Evolutionary conservation across 2,329 filamentous ascomycete species (phyloP).

Genomic region (Penicillium sp.): DNA sequence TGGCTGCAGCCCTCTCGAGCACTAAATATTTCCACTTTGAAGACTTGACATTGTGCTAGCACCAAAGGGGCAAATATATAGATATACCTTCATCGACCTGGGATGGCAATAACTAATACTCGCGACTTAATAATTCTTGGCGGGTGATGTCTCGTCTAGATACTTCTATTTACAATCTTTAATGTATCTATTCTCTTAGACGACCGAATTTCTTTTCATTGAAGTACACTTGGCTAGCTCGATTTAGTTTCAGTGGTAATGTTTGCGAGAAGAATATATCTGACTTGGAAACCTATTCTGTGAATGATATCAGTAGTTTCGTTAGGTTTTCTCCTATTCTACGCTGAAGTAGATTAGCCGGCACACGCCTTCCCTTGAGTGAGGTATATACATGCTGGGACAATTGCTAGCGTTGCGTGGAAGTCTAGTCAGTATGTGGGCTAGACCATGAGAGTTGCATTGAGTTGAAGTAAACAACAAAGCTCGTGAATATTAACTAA

Average conservation of each 20-base stretch:
- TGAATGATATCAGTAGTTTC: background rate
- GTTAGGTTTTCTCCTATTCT: no score
- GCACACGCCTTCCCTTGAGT: no score
- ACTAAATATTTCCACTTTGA: constrained; percentile 3
- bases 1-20: constrained; percentile 24
- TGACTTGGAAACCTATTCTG: background rate
- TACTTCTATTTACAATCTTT: constrained; percentile 11
- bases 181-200: constrained; percentile 8
- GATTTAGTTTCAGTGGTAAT: background rate
- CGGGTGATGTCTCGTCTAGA: background rate
- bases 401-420: no score
- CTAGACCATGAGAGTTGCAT: background rate
- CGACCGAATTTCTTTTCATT: background rate
- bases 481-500: background rate
- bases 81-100: background rate
- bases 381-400: no score
- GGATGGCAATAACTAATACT: background rate
- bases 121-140: background rate
- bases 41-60: background rate
- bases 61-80: background rate
- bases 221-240: background rate
- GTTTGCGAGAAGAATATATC: background rate
- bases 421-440: no score
- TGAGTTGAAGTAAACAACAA: no score
- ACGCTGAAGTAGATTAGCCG: no score